Percentiles rank a stretch among this genome's conserved stretches.
Conservation (phyloP, 192 early-diverging fungal genomes). For the Podila epigama region DNA sequence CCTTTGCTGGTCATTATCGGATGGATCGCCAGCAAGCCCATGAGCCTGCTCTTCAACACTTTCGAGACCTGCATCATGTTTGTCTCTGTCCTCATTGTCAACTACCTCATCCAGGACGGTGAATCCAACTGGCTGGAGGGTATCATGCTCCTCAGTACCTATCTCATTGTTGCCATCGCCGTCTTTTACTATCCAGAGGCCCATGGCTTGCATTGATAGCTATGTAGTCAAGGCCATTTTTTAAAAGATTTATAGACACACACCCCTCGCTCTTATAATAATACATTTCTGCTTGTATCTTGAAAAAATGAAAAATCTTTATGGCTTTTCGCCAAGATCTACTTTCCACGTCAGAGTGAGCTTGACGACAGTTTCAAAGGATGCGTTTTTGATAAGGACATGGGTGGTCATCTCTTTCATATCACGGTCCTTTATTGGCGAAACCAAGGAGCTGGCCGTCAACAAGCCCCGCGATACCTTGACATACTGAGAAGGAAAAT, state of each 20-base stretch:
- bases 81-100: conserved; percentile 84
- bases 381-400: conserved; percentile 40
- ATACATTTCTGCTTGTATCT: neutral
- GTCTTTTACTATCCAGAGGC: conserved; percentile 75
- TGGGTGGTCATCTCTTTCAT: conserved; percentile 8
- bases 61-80: conserved; percentile 89
- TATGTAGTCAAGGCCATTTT: no score
- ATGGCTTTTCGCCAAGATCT: conserved; percentile 11
- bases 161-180: conserved; percentile 83
- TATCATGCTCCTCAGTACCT: conserved; percentile 81
- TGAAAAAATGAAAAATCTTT: neutral
- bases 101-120: conserved; percentile 84
- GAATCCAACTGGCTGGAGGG: conserved; percentile 95
- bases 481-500: conserved; percentile 9
- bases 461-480: conserved; percentile 33
- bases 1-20: conserved; percentile 81
- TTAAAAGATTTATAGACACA: no score
- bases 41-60: conserved; percentile 84
- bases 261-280: no score
- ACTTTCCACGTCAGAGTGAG: conserved; percentile 42
- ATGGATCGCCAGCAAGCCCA: conserved; percentile 74
- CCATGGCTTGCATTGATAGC: no score
- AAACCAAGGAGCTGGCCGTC: conserved; percentile 31
- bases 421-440: conserved; percentile 32
- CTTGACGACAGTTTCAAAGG: conserved; percentile 37